Base-by-base conservation (phyloP, 1,139 yeast species). In the Meyerozyma carpophila region DNA sequence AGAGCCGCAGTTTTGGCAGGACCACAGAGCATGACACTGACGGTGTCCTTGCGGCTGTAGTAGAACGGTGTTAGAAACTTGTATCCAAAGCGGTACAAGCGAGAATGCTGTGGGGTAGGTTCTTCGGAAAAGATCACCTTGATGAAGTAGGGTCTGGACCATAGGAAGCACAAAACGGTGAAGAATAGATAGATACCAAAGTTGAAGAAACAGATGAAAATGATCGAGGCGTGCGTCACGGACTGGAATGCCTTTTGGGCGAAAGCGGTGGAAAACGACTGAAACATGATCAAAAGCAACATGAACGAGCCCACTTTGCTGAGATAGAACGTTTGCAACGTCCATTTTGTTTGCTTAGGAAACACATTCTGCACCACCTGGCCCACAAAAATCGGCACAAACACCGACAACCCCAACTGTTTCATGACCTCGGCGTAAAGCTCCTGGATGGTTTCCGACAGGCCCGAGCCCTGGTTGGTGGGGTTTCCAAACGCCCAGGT, bases 1-100 rank as follows among this genome's bases (percentile, higher is more conserved):
- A 89, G 69, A 0, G 96, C 96, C 0, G 95, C 96, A 0, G 96
- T 88, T 59, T 89, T 89, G 4, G 96, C 95, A 1, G 95, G 94
- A 6, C 95, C 96, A 62, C 96, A 88, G 45, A 88, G 75, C 83
- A 89, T 76, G 40, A 89, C 74, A 4, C 93, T 77, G 28, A 87
- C 87, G 0, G 96, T 80, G 56, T 89, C 96, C 44, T 68, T 64
- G 52, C 83, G 77, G 51, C 73, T 70, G 62, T 85, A 85, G 60
- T 84, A 84, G 54, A 87, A 86, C 1, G 93, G 91, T 42, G 70
- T 69, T 50, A 84, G 72, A 1, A 64, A 52, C 43, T 56, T 65
- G 56, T 77, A 73, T 18, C 57, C 48, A 43, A 51, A 56, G 24
- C 50, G 66, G 54, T 85, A 84, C 0, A 59, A 3, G 32, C 37